Evolutionary conservation across 1,284 basidiomycete genomes (phyloP).

Genomic region (Thecaphora frezii): DNA sequence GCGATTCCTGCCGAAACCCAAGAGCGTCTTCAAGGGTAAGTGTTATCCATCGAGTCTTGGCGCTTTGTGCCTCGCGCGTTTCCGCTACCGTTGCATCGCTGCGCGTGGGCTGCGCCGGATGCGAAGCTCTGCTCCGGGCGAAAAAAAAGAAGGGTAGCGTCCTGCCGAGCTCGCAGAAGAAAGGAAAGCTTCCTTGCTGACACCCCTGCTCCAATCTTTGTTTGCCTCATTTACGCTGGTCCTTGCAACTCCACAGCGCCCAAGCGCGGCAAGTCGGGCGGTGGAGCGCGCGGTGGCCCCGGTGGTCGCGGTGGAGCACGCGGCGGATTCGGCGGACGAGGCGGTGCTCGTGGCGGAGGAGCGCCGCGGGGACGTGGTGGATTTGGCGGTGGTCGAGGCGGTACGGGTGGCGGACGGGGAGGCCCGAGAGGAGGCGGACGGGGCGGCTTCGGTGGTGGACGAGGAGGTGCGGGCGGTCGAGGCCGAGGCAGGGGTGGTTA

Average conservation of each 20-base stretch:
- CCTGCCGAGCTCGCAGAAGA: slow-evolving; percentile 16
- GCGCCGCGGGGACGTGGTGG: slow-evolving; percentile 55
- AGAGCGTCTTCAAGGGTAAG: slow-evolving; percentile 60
- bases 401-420: slow-evolving; percentile 7
- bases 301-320: slow-evolving; percentile 28
- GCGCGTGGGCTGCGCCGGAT: too few relatives aligned
- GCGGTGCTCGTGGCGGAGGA: slow-evolving; percentile 30
- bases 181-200: too few relatives aligned
- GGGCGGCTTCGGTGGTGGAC: slow-evolving; percentile 52
- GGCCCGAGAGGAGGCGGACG: slow-evolving; percentile 19
- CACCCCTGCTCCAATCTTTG: too few relatives aligned
- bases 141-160: too few relatives aligned
- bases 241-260: too few relatives aligned
- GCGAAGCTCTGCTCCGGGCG: too few relatives aligned
- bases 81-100: too few relatives aligned
- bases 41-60: too few relatives aligned
- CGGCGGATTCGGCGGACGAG: slow-evolving; percentile 14
- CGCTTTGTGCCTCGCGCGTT: not conserved
- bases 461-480: slow-evolving; percentile 33
- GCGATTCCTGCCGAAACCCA: slow-evolving; percentile 95
- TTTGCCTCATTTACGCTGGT: too few relatives aligned
- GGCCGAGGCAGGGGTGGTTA: slow-evolving; percentile 47
- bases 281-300: slow-evolving; percentile 19
- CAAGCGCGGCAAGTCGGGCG: not conserved
- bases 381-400: slow-evolving; percentile 29